A percentile compares a stretch with the other conserved stretches of the same genome.
phyloP scores from a whole-genome alignment of 768 basidiomycete species.

The Xerocomus spinulosus region DNA sequence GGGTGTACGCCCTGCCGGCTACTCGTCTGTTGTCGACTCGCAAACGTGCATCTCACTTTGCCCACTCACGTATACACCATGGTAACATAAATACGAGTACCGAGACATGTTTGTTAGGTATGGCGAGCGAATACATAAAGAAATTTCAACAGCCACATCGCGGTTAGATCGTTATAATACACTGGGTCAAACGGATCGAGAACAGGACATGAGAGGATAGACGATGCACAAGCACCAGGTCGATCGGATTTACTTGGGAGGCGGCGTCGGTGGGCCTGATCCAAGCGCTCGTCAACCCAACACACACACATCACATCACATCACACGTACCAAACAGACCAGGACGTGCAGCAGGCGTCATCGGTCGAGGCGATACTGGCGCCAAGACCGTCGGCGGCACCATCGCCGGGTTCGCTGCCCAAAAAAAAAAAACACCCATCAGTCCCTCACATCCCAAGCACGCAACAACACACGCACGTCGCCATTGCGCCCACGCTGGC shows the following conservation, averaged over 20 bases:
- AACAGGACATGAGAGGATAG: too few relatives aligned
- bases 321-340: constrained; percentile 60
- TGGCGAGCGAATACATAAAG: too few relatives aligned
- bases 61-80: too few relatives aligned
- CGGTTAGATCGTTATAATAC: too few relatives aligned
- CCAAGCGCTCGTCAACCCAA: not conserved
- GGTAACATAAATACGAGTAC: too few relatives aligned
- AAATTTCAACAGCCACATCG: too few relatives aligned
- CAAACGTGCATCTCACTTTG: too few relatives aligned
- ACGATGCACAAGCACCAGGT: too few relatives aligned
- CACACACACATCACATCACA: not conserved
- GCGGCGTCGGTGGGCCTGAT: constrained; percentile 32
- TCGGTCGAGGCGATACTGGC: constrained; percentile 30
- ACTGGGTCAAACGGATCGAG: too few relatives aligned
- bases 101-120: too few relatives aligned
- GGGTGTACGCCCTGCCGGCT: too few relatives aligned
- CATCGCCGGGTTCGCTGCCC: constrained; percentile 59
- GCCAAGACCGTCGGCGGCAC: constrained; percentile 48
- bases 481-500: constrained; percentile 86
- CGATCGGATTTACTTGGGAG: constrained; percentile 4
- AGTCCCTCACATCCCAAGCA: not conserved
- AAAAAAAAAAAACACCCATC: not conserved
- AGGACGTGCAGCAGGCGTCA: constrained; percentile 47
- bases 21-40: too few relatives aligned
- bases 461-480: constrained; percentile 44